phyloP scores from a whole-genome alignment of 2,329 filamentous ascomycete species.

The Botrytis galanthina region DNA sequence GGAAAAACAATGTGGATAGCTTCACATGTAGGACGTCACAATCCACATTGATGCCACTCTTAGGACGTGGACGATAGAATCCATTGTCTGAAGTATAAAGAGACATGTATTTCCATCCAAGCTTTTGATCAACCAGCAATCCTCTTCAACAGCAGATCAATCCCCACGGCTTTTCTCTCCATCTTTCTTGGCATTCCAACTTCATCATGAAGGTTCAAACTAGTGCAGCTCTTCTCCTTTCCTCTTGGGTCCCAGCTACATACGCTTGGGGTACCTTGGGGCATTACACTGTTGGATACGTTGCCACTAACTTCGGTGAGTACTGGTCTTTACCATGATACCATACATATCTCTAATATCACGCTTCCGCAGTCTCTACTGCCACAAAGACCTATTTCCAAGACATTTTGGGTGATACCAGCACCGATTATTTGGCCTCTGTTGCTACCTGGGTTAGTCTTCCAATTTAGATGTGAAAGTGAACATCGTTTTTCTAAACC shows the following conservation, averaged over 20 bases:
- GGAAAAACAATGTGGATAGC: background rate
- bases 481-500: background rate
- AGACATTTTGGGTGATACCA: slow-evolving; percentile 53
- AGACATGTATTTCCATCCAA: background rate
- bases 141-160: background rate
- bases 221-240: slow-evolving; percentile 23
- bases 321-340: background rate
- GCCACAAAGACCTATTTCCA: slow-evolving; percentile 59
- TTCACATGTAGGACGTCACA: background rate
- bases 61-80: background rate
- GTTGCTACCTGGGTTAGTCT: slow-evolving; percentile 56
- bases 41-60: background rate
- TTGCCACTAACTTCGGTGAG: slow-evolving; percentile 55
- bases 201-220: slow-evolving; percentile 20
- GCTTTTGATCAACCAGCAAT: background rate
- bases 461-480: background rate
- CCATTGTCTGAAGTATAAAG: background rate
- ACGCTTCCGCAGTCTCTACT: slow-evolving; percentile 44
- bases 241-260: slow-evolving; percentile 23
- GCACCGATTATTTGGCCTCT: slow-evolving; percentile 57
- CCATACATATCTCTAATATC: background rate
- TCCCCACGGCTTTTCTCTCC: background rate
- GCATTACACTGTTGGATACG: slow-evolving; percentile 63
- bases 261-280: slow-evolving; percentile 48
- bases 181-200: background rate